phyloP scores from a whole-genome alignment of 139 green algal genomes.

The Auxenochlorella pyrenoidosa region DNA sequence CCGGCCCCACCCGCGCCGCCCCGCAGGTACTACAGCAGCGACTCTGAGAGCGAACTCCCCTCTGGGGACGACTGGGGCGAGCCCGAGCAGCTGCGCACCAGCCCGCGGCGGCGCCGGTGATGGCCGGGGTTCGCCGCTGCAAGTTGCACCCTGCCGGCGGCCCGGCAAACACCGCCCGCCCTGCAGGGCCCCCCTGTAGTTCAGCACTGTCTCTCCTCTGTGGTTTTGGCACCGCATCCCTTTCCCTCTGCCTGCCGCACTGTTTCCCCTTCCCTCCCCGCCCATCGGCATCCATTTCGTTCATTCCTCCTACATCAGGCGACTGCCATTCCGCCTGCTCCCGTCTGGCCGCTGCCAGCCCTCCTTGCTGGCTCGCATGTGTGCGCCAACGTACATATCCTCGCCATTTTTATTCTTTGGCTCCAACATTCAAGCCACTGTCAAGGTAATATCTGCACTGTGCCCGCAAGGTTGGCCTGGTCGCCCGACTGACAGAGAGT shows the following conservation, averaged over 20 bases:
- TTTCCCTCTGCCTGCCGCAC: not conserved
- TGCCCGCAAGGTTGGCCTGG: too few species aligned
- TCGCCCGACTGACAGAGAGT: too few species aligned
- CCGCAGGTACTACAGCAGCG: conserved; percentile 27
- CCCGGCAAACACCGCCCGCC: not conserved
- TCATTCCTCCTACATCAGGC: not conserved
- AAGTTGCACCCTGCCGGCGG: not conserved
- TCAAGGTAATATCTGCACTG: too few species aligned
- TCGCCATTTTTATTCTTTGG: too few species aligned
- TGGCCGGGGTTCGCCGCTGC: not conserved
- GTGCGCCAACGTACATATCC: not conserved
- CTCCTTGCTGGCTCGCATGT: not conserved
- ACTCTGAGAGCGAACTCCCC: not conserved
- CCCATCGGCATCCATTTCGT: not conserved
- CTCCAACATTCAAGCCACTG: too few species aligned
- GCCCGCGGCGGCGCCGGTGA: not conserved
- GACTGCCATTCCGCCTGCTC: not conserved
- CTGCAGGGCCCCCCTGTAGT: not conserved
- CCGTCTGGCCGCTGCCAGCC: not conserved
- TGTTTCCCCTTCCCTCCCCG: not conserved
- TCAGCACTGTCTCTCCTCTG: not conserved
- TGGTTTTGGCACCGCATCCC: too few species aligned
- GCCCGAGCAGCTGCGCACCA: not conserved
- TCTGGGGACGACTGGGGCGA: not conserved
- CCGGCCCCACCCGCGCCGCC: not conserved